Evolutionary conservation across 2,329 filamentous ascomycete species (phyloP), one percentile per base, ranked within the genome.

Genomic region (Exophiala viscosa): DNA sequence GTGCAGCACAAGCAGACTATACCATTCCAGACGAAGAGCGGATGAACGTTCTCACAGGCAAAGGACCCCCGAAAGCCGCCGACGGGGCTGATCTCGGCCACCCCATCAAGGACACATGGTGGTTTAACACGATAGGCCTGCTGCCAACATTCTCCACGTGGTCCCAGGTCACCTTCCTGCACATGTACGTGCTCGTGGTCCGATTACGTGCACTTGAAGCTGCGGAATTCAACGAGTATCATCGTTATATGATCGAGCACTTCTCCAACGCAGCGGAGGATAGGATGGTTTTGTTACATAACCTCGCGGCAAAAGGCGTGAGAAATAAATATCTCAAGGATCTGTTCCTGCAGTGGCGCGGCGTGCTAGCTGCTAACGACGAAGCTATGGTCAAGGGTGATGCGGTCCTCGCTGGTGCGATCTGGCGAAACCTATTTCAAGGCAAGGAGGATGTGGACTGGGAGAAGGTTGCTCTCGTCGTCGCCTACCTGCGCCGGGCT

Each of bases 381-480:
- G 74, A 77, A 51, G 73, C 73, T 0, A 57, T 76, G 42, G 66
- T 70, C 15, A 73, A 73, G 51, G 72, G 75, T 2, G 73, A 78
- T 64, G 71, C 72, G 7, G 69, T 75, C 47, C 66, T 77, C 41
- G 70, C 68, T 3, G 73, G 87, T 38, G 93, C 93, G 7, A 77
- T 99, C 43, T 99, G 93, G 93, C 81, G 93, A 65, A 97, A 97
- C 70, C 67, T 99, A 50, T 95, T 90, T 77, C 90, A 92, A 73
- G 89, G 82, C 17, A 75, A 74, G 41, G 76, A 82, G 53, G 77
- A 85, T 50, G 76, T 85, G 14, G 81, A 88, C 68, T 75, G 83
- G 63, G 73, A 73, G 44, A 77, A 79, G 62, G 65, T 88, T 50
- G 84, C 82, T 3, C 69, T 75, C 54, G 79, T 88, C 48, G 81